These are phyloP conservation scores for Camellia lanceoleosa DNA, from an alignment of 148 eudicot genomes.

Conservation along the genomic window DNA sequence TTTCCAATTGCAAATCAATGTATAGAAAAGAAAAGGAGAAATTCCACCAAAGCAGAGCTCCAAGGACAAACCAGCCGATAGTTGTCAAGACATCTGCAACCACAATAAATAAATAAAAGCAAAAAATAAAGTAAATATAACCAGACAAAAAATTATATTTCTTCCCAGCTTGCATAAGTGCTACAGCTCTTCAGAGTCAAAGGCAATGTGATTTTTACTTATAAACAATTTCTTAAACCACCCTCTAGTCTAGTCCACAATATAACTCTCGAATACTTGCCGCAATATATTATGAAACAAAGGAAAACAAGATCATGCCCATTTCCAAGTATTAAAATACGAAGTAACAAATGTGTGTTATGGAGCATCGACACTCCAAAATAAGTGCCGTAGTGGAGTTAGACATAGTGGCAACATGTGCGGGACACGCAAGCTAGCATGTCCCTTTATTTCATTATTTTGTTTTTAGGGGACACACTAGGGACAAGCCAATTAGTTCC, in stretches of 20 bases:
- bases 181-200: not conserved
- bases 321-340: not conserved
- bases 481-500: too few relatives aligned
- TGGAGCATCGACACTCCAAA: not conserved
- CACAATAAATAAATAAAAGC: not conserved
- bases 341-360: not conserved
- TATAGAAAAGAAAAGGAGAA: not conserved
- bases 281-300: not conserved
- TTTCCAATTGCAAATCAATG: not conserved
- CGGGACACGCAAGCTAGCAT: too few relatives aligned
- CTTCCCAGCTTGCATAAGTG: constrained; percentile 6
- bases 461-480: too few relatives aligned
- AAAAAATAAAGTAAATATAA: not conserved
- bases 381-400: too few relatives aligned
- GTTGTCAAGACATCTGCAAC: constrained; percentile 8
- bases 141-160: not conserved
- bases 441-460: too few relatives aligned
- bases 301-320: not conserved
- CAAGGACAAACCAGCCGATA: not conserved
- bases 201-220: not conserved
- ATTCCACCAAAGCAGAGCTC: not conserved
- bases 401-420: too few relatives aligned
- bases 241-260: not conserved
- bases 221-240: not conserved
- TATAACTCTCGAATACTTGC: not conserved